Percentiles rank a stretch among this genome's conserved stretches.
Evolutionary conservation across 2,329 filamentous ascomycete species (phyloP).

Genomic region (Scorias spongiosa): DNA sequence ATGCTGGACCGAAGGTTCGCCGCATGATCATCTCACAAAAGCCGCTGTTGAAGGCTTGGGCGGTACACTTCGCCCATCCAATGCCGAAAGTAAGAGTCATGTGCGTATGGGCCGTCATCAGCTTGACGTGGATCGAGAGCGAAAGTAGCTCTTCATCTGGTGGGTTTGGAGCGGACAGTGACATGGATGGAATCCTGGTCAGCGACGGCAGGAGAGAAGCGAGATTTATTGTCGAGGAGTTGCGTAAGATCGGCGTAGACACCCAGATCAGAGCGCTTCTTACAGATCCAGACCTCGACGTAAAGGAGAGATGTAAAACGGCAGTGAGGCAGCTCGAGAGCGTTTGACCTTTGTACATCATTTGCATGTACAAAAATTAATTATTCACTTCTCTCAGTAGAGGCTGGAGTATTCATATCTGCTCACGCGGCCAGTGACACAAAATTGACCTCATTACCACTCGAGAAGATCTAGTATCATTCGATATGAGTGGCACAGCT

Average conservation of each 20-base stretch:
- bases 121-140: slow-evolving; percentile 73
- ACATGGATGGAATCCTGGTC: background rate
- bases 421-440: no score
- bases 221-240: slow-evolving; percentile 48
- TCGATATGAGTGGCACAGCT: no score
- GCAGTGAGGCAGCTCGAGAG: slow-evolving; percentile 51
- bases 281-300: slow-evolving; percentile 59
- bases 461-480: no score
- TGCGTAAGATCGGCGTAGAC: slow-evolving; percentile 46
- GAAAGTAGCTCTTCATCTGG: slow-evolving; percentile 27
- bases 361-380: no score
- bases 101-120: slow-evolving; percentile 71
- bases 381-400: no score
- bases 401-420: no score
- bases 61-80: slow-evolving; percentile 57
- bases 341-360: background rate
- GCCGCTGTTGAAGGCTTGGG: slow-evolving; percentile 56
- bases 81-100: slow-evolving; percentile 60
- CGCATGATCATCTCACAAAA: slow-evolving; percentile 64
- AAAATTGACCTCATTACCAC: no score
- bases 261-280: slow-evolving; percentile 15
- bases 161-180: background rate
- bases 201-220: slow-evolving; percentile 36
- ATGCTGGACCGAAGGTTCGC: slow-evolving; percentile 62
- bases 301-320: slow-evolving; percentile 69